Conservation (phyloP, 805 yeast species). For the Yarrowia keelungensis region DNA sequence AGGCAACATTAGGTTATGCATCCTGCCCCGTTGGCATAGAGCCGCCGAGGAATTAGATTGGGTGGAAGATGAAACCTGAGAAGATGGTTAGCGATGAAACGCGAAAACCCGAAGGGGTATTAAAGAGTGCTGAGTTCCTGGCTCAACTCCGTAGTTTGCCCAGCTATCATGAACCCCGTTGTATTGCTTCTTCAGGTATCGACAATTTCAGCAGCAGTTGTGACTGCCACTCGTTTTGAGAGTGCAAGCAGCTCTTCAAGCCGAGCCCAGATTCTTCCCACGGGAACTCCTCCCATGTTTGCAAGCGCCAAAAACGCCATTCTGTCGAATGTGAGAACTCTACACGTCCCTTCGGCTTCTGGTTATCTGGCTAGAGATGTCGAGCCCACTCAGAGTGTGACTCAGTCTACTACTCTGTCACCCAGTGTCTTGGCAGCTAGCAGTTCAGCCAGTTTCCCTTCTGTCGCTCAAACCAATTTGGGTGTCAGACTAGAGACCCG, state of each 20-base stretch:
- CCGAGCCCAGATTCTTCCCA: constrained; percentile 18
- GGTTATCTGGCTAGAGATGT: neutral
- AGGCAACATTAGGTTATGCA: constrained; percentile 6
- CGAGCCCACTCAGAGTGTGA: neutral
- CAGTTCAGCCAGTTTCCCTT: neutral
- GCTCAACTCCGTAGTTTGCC: neutral
- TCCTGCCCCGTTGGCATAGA: constrained; percentile 17
- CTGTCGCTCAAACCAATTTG: neutral
- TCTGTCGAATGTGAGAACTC: neutral
- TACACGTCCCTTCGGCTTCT: neutral
- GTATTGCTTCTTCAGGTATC: neutral
- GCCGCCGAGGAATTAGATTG: constrained; percentile 33
- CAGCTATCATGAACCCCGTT: neutral
- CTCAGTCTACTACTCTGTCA: neutral
- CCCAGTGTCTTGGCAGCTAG: neutral
- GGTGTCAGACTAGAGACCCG: neutral
- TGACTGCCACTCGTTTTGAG: neutral
- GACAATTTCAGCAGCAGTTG: neutral
- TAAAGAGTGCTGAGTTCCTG: neutral
- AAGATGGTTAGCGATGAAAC: neutral
- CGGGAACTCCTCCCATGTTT: constrained; percentile 15
- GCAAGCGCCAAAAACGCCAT: constrained; percentile 10
- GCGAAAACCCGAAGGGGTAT: neutral
- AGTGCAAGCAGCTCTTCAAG: neutral
- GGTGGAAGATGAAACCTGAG: constrained; percentile 1